phyloP scores from a whole-genome alignment of 257 asterid species.

The Nicotiana benthamiana region DNA sequence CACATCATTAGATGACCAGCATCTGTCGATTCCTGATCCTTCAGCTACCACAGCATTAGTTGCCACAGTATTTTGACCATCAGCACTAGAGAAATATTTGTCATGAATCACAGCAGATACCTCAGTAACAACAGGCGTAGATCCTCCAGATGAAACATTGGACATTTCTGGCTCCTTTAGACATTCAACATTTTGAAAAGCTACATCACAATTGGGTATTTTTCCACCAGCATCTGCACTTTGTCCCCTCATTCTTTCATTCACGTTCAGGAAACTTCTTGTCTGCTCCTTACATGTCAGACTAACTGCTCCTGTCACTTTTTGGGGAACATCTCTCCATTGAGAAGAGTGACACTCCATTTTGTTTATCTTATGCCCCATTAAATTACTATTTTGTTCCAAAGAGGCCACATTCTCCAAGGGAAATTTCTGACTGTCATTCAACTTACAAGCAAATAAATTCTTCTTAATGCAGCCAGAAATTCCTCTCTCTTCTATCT shows the following conservation, averaged over 20 bases:
- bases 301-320: constrained; percentile 16
- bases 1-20: constrained; percentile 44
- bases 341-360: constrained; percentile 32
- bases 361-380: constrained; percentile 16
- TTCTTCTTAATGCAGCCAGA: constrained; percentile 20
- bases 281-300: constrained; percentile 22
- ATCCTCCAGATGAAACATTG: constrained; percentile 41
- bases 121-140: constrained; percentile 45
- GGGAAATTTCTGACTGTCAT: constrained; percentile 10
- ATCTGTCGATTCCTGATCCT: constrained; percentile 41
- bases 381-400: constrained; percentile 13
- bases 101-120: constrained; percentile 32
- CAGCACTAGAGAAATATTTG: constrained; percentile 30
- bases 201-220: constrained; percentile 19
- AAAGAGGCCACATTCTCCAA: constrained; percentile 23
- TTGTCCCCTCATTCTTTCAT: constrained; percentile 10
- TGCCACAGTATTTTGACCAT: constrained; percentile 21
- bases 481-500: constrained; percentile 16
- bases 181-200: constrained; percentile 21
- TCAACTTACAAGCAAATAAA: constrained; percentile 20
- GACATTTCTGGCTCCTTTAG: constrained; percentile 37
- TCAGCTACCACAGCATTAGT: constrained; percentile 35
- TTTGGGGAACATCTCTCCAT: constrained; percentile 55
- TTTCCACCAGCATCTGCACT: constrained; percentile 23
- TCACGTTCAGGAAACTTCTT: constrained; percentile 8